phyloP scores from a whole-genome alignment of 352 stramenopile genomes.

The Thalassiosira mediterranea region DNA sequence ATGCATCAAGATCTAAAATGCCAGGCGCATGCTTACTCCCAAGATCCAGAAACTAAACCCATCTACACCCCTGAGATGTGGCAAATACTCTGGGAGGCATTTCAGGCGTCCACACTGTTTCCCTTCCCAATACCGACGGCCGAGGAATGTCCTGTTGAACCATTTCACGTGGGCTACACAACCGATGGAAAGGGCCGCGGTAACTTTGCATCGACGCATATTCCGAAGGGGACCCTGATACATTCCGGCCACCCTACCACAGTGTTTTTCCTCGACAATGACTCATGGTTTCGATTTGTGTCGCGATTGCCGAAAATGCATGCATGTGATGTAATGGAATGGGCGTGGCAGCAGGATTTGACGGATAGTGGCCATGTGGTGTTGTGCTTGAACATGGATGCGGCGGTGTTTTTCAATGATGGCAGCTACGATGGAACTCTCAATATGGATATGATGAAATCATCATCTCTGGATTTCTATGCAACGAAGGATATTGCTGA shows the following conservation, averaged over 20 bases:
- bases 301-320: conserved; percentile 17
- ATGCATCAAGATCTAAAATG: conserved; percentile 31
- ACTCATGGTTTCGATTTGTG: conserved; percentile 36
- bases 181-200: conserved; percentile 28
- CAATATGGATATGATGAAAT: conserved; percentile 31
- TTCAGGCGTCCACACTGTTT: conserved; percentile 24
- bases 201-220: conserved; percentile 30
- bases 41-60: conserved; percentile 35
- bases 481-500: conserved; percentile 20
- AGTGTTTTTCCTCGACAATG: conserved; percentile 28
- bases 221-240: conserved; percentile 26
- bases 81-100: conserved; percentile 26
- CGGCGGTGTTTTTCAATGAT: conserved; percentile 33
- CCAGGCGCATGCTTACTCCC: conserved; percentile 14
- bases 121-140: conserved; percentile 26
- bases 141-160: conserved; percentile 1
- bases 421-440: not conserved
- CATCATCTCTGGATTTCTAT: conserved; percentile 36
- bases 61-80: conserved; percentile 36
- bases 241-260: conserved; percentile 27
- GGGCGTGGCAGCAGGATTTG: conserved; percentile 32
- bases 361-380: conserved; percentile 34
- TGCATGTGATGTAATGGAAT: conserved; percentile 36
- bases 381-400: conserved; percentile 30
- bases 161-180: conserved; percentile 11